Evolutionary conservation across 2,329 filamentous ascomycete genomes (phyloP).

Genomic region (Septoria petroselini): DNA sequence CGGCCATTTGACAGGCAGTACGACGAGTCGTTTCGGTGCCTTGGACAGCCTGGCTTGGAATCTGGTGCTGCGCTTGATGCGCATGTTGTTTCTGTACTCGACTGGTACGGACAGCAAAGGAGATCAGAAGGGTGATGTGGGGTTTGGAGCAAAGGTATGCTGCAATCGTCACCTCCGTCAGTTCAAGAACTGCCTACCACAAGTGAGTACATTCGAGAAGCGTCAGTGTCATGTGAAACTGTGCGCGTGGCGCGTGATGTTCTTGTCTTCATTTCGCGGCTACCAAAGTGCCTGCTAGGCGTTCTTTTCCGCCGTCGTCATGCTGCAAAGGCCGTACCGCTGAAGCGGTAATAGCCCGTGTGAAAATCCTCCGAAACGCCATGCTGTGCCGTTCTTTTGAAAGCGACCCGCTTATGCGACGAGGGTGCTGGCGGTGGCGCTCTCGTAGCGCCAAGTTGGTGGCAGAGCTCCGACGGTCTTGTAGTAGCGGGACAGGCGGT

Average conservation of each 20-base stretch:
- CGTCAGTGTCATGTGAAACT: not conserved
- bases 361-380: conserved; percentile 24
- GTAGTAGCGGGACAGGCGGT: conserved; percentile 99
- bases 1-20: too few species aligned
- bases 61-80: too few species aligned
- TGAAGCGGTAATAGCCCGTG: too few species aligned
- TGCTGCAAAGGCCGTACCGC: conserved; percentile 13
- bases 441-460: conserved; percentile 99
- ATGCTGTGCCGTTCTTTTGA: conserved; percentile 22
- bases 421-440: conserved; percentile 88
- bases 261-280: conserved; percentile 23
- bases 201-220: not conserved
- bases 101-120: too few species aligned
- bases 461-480: conserved; percentile 83
- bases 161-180: too few species aligned
- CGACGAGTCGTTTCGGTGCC: too few species aligned
- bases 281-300: conserved; percentile 19
- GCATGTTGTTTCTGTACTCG: too few species aligned
- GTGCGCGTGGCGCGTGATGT: conserved; percentile 20
- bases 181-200: not conserved
- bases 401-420: conserved; percentile 65
- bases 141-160: too few species aligned
- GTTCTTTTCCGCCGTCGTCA: conserved; percentile 19
- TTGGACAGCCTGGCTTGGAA: too few species aligned
- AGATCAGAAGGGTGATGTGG: too few species aligned